These are phyloP conservation scores for Conticribra guillardii DNA, from an alignment of 108 stramenopile species.

Conservation along the genomic window DNA sequence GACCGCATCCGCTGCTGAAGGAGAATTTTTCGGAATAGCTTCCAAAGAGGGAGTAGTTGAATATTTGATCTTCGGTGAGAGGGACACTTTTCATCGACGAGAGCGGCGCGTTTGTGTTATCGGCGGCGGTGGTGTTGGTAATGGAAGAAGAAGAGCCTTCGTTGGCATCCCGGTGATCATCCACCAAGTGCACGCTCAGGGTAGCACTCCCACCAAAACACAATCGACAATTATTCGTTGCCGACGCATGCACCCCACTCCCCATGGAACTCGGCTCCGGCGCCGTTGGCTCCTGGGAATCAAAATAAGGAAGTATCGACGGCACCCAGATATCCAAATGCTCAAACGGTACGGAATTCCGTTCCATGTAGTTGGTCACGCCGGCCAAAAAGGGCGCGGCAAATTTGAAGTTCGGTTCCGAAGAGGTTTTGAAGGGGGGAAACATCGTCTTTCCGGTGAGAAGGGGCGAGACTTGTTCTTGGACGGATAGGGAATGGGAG, in stretches of 20 bases:
- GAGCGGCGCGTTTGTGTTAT: slow-evolving; percentile 5
- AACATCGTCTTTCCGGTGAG: not conserved
- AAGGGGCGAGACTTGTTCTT: not conserved
- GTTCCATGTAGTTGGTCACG: slow-evolving; percentile 69
- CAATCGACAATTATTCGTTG: slow-evolving; percentile 50
- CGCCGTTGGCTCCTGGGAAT: slow-evolving; percentile 6
- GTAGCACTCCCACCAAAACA: slow-evolving; percentile 81
- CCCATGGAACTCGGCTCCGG: slow-evolving; percentile 14
- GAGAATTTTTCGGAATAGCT: slow-evolving; percentile 87
- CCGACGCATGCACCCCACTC: slow-evolving; percentile 8
- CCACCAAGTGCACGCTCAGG: slow-evolving; percentile 11
- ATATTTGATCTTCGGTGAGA: slow-evolving; percentile 54
- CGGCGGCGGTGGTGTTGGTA: not conserved
- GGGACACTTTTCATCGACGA: slow-evolving; percentile 19
- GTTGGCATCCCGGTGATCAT: slow-evolving; percentile 20
- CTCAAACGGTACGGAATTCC: slow-evolving; percentile 73
- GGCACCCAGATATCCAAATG: slow-evolving; percentile 89
- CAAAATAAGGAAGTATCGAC: slow-evolving; percentile 30
- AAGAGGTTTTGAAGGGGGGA: slow-evolving; percentile 5
- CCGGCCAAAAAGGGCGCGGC: slow-evolving; percentile 72
- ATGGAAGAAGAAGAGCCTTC: not conserved
- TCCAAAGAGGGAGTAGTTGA: slow-evolving; percentile 69
- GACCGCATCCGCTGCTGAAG: slow-evolving; percentile 81
- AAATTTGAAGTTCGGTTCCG: slow-evolving; percentile 37
- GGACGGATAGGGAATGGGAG: not conserved